Base-by-base conservation (phyloP, 2,329 filamentous ascomycete species). In the Fusarium succisae region DNA sequence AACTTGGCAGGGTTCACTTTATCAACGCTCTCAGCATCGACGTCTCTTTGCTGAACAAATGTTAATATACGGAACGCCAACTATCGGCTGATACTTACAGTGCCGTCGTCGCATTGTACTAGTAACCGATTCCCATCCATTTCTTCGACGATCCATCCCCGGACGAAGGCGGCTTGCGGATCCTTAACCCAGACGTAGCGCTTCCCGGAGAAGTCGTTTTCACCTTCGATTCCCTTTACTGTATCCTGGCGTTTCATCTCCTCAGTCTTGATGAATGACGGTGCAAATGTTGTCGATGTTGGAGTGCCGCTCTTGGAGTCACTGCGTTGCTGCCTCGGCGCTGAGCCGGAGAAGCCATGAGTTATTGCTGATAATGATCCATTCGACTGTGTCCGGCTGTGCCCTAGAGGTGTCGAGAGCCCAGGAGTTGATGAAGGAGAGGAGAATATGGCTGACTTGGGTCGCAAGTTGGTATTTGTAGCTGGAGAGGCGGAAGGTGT, bases 1-100 rank as follows among this genome's bases (percentile, higher is more conserved):
- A 99, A 99, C 82, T 99, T 99, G 79, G 96, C 96, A 53, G 96
- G 96, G 84, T 99, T 99, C 86, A 99, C 97, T 84, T 98, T 98
- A 87, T 99, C 97, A 76, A 98, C 95, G 78, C 91, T 93, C 78
- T 98, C 95, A 58, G 90, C 85, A 75, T 96, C 92, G 57, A 96
- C 92, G 80, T 97, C 93, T 76, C 94, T 92, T 90, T 98, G 94
- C 91, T 96, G 76, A 35, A 63, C 15, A 38, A 38, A 4, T 17
- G 69, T 82, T 56, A 81, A 57, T 41, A 38, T 35, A 18, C 30
- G 39, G 6, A 6, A 51, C 18, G 22, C 8, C 12, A 37, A 26
- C 18, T 28, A 17, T 13, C 30, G 6, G 35, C 32, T 26, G 32
- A 37, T 38, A 85, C 92, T 83, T 86, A 96, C 94, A 77, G 90